Evolutionary conservation across 1,284 basidiomycete genomes (phyloP), one percentile per base, ranked within the genome.

Genomic region (Ceratobasidium sp.): DNA sequence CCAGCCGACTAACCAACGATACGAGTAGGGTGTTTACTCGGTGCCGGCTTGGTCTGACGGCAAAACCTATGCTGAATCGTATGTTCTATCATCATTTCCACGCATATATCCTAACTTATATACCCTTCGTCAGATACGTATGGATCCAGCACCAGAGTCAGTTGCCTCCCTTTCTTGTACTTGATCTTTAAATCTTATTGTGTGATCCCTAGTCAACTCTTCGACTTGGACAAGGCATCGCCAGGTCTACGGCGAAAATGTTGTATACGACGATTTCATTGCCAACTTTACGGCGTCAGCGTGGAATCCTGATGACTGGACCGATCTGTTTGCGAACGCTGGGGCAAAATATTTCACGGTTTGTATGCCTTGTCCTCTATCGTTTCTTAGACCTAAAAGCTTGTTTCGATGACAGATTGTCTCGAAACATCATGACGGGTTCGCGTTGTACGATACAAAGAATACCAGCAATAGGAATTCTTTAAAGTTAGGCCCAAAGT

Each of bases 1-100:
- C 2, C 2, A 18, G 33, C 56, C 61, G 13, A 53, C 23, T 71
- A 33, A 85, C 89, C 82, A 49, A 49, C 2, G 9, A 2, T 86
- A 91, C 67, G 90, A 91, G 80, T 91, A 90, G 90, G 90, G 90
- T 6, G 82, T 89, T 1, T 91, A 87, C 80, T 89, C 88, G 39
- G 87, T 88, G 9, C 82, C 82, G 0, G 83, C 82, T 3, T 83
- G 81, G 81, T 10, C 70, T 9, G 84, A 84, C 2, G 82, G 79
- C 20, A 80, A 83, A 13, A 79, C 80, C 49, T 91, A 91, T 78
- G 87, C 89, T 0, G 91, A 91, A 82, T 91, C 90, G 90, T 91
- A 90, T 7, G 69, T 71, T 58, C 26, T 12, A 39, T 61, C 33
- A 1, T 20, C 13, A 42, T 7, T 5, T 44, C 28, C 53, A 49